Evolutionary conservation across 768 basidiomycete genomes (phyloP).

Genomic region (Dioszegia hungarica): DNA sequence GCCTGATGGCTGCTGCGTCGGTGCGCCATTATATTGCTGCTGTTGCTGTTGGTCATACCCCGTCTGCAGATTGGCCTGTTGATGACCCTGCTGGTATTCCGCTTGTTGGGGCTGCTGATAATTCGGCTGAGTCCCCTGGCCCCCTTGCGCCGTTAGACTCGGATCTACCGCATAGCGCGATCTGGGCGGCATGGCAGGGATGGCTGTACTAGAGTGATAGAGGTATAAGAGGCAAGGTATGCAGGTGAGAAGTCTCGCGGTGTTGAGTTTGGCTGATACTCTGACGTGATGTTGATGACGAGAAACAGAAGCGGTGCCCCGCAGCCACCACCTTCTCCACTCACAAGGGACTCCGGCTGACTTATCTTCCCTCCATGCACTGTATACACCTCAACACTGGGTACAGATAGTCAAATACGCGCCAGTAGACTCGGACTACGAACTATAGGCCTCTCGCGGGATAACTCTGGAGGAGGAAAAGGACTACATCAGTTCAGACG

Average conservation of each 20-base stretch:
- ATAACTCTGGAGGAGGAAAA: no score
- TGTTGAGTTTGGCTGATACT: neutral
- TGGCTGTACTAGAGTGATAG: neutral
- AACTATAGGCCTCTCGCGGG: no score
- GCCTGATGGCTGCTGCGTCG: neutral
- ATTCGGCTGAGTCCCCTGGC: conserved; percentile 7
- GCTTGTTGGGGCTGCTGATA: conserved; percentile 26
- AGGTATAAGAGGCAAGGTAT: neutral
- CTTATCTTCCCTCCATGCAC: conserved; percentile 1
- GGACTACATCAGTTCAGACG: no score
- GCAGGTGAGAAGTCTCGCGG: neutral
- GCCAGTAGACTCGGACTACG: no score
- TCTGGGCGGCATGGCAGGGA: conserved; percentile 32
- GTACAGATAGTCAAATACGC: neutral
- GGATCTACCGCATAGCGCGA: conserved; percentile 46
- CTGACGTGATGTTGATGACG: neutral
- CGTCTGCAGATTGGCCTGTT: neutral
- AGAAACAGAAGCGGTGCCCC: neutral
- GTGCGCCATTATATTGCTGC: neutral
- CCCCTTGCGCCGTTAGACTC: conserved; percentile 24
- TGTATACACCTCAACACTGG: neutral
- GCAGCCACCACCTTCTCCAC: no score
- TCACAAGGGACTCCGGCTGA: no score
- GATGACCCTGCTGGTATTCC: conserved; percentile 9
- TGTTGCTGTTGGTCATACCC: conserved; percentile 18